Conservation (phyloP, 305 asterid species). For the Salvia sclarea region DNA sequence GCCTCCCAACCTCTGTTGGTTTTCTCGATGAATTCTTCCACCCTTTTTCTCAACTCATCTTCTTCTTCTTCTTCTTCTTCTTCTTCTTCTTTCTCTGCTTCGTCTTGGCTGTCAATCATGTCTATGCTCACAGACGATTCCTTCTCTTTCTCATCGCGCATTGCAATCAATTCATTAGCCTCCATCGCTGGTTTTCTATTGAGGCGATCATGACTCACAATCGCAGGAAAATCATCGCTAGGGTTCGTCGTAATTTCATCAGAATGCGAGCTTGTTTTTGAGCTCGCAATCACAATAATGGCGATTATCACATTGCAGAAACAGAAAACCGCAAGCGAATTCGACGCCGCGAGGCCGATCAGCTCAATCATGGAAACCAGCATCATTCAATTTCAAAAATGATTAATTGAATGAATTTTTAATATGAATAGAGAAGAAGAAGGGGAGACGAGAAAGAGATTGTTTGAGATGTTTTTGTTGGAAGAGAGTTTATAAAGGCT, state of each 20-base stretch:
- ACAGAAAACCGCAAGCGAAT: constrained; percentile 60
- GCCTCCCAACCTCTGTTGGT: constrained; percentile 62
- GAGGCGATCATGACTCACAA: constrained; percentile 3
- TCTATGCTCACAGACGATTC: constrained; percentile 29
- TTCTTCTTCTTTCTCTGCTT: constrained; percentile 12
- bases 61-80: constrained; percentile 35
- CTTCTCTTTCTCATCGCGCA: constrained; percentile 18
- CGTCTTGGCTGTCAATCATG: constrained; percentile 30
- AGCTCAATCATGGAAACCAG: constrained; percentile 47
- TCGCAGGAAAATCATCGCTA: constrained; percentile 1
- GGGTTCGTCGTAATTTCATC: background rate
- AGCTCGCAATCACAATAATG: constrained; percentile 51
- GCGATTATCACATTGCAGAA: constrained; percentile 66
- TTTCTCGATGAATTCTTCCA: constrained; percentile 71
- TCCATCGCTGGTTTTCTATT: background rate
- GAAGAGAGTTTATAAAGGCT: constrained; percentile 33
- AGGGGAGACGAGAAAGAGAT: background rate
- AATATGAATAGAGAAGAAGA: background rate
- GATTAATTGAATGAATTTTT: background rate
- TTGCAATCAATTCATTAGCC: background rate
- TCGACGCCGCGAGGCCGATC: constrained; percentile 52
- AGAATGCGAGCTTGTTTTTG: constrained; percentile 29
- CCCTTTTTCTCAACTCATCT: constrained; percentile 71
- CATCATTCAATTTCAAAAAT: constrained; percentile 34
- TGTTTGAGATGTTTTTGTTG: constrained; percentile 12